Conservation (phyloP, 2,329 filamentous ascomycete species). For the Xylaria sp. region DNA sequence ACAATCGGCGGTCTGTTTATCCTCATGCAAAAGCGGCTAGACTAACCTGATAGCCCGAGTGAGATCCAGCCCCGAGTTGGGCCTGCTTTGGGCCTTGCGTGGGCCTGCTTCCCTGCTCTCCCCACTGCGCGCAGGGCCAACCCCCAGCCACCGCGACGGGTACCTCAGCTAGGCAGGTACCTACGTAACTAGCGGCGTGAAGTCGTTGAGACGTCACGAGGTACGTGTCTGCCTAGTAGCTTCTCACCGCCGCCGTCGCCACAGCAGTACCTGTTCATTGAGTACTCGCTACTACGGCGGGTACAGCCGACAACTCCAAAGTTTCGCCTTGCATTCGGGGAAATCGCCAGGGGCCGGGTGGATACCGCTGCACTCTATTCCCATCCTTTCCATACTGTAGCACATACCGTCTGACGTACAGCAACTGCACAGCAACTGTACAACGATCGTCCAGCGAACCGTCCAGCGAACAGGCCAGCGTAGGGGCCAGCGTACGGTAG, state of each 20-base stretch:
- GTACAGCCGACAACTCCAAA: neutral
- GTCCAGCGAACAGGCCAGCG: no score
- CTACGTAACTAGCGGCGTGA: neutral
- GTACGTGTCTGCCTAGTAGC: neutral
- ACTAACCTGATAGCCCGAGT: conserved; percentile 7
- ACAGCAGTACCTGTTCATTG: neutral
- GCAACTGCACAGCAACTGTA: no score
- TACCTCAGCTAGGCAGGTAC: neutral
- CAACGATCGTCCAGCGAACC: no score
- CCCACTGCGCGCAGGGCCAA: neutral
- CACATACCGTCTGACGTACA: no score
- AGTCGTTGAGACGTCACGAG: neutral
- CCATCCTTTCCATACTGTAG: no score
- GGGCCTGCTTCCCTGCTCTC: no score
- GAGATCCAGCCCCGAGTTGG: neutral
- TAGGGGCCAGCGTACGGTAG: no score
- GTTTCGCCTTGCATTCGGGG: neutral
- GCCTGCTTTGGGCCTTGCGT: neutral
- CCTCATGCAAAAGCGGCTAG: conserved; percentile 20
- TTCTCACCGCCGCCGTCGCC: neutral
- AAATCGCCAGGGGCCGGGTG: neutral
- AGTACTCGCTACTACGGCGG: neutral
- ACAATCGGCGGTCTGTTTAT: conserved; percentile 27
- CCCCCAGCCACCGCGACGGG: neutral
- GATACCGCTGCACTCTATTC: no score